Evolutionary conservation across 2,329 filamentous ascomycete genomes (phyloP), one percentile per base, ranked within the genome.

Genomic region (Dactylellina leptospora): DNA sequence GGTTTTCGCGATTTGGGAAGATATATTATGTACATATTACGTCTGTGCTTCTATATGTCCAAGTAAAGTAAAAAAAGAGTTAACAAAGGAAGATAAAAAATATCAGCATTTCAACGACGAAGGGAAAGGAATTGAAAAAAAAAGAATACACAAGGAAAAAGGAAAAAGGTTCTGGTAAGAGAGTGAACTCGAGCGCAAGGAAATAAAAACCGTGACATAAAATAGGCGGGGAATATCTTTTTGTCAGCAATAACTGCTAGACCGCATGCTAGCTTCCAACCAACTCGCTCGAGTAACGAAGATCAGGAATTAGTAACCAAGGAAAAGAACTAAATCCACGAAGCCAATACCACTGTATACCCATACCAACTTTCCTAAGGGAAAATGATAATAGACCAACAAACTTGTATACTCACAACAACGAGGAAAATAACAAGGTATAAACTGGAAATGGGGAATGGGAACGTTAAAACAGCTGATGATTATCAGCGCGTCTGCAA

Each of bases 21-120:
- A 54, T 36, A 55, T 54, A 54, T 60, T 70, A 62, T 61, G 42
- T 62, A 61, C 63, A 60, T 60, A 61, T 70, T 61, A 61, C 56
- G 61, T 47, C 50, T 51, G 58, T n/a, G n/a, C 58, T 64, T 55
- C 64, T 54, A 50, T 45, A 63, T 58, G 59, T 58, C 33, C 55
- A 58, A 59, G 27, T 25, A 56, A 54, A 51, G 6, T 36, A 18
- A 9, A 42, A 40, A 75, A 51, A 36, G 16, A 51, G 36, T 40
- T 18, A 33, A 36, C 13, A 53, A 61, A 56, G 55, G 27, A 16
- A 42, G 48, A 58, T 8, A 44, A 64, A 50, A n/a, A 36, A 23
- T n/a, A n/a, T n/a, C n/a, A n/a, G n/a, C n/a, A n/a, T n/a, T n/a
- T n/a, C n/a, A n/a, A n/a, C n/a, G n/a, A n/a, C n/a, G n/a, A n/a